Conservation (phyloP, 352 stramenopile species). For the Globisporangium mamillatum region DNA sequence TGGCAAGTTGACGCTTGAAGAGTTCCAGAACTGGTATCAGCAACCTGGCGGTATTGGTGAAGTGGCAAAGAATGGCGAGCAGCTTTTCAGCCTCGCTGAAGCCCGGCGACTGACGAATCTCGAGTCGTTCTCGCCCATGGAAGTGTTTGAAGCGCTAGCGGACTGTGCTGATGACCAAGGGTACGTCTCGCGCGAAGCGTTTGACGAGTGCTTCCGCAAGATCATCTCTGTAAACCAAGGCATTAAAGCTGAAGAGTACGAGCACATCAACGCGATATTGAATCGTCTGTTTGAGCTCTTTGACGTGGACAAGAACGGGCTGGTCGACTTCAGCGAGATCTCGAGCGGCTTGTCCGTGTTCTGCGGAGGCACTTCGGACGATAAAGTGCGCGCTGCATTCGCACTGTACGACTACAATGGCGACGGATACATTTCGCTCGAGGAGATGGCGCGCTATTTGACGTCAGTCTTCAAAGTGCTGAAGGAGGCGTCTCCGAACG, state of each 20-base stretch:
- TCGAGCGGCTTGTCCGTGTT: constrained; percentile 83
- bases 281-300: constrained; percentile 82
- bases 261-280: constrained; percentile 71
- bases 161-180: constrained; percentile 68
- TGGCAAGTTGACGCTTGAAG: constrained; percentile 71
- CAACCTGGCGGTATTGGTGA: constrained; percentile 67
- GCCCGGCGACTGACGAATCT: constrained; percentile 75
- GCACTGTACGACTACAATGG: constrained; percentile 85
- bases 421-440: constrained; percentile 77
- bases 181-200: constrained; percentile 66
- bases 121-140: constrained; percentile 64
- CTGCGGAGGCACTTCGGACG: constrained; percentile 74
- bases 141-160: constrained; percentile 76
- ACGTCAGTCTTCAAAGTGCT: constrained; percentile 85
- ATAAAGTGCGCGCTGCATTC: constrained; percentile 76
- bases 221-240: constrained; percentile 56
- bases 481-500: constrained; percentile 62
- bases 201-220: constrained; percentile 77
- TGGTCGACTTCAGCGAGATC: constrained; percentile 87
- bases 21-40: constrained; percentile 88
- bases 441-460: constrained; percentile 86
- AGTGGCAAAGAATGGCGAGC: constrained; percentile 73
- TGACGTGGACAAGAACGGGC: constrained; percentile 81
- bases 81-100: constrained; percentile 74
- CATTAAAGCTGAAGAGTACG: constrained; percentile 48